Conservation (phyloP, 176 grass and related monocot species). For the Cocos nucifera region DNA sequence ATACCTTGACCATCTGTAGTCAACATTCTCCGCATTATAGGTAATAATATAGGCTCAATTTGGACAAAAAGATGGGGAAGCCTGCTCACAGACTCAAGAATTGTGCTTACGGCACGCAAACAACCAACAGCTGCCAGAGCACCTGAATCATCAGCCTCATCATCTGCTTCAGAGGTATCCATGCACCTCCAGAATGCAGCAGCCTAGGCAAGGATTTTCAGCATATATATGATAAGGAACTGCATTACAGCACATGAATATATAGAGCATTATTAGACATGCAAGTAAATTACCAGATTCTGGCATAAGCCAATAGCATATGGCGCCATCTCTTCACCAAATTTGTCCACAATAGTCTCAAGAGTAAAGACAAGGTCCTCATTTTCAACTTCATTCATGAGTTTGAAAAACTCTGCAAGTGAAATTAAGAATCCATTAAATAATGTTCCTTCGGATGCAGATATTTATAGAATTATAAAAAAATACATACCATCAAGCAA, state of each 20-base stretch:
- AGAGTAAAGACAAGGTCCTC: slow-evolving; percentile 89
- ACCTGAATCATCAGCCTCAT: slow-evolving; percentile 81
- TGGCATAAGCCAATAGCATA: slow-evolving; percentile 86
- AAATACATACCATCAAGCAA: slow-evolving; percentile 72
- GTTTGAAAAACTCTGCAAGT: slow-evolving; percentile 74
- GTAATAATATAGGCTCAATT: slow-evolving; percentile 68
- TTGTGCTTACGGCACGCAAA: slow-evolving; percentile 85
- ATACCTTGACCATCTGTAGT: slow-evolving; percentile 91
- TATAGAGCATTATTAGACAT: background rate
- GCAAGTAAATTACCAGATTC: slow-evolving; percentile 46
- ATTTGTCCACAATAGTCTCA: slow-evolving; percentile 90
- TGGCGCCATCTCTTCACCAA: slow-evolving; percentile 96
- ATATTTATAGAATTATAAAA: slow-evolving; percentile 4
- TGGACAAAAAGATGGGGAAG: slow-evolving; percentile 72
- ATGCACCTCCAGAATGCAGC: slow-evolving; percentile 85
- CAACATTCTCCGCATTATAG: slow-evolving; percentile 79
- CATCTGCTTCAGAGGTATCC: slow-evolving; percentile 72
- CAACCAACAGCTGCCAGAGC: slow-evolving; percentile 88
- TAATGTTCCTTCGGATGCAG: background rate
- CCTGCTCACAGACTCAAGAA: slow-evolving; percentile 82
- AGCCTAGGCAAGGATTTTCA: slow-evolving; percentile 27
- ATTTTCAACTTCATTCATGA: slow-evolving; percentile 91
- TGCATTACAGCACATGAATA: no score
- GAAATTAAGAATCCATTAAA: slow-evolving; percentile 1
- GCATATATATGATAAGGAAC: no score